These are phyloP conservation scores for Aethionema arabicum DNA, from an alignment of 345 rosid genomes.

Conservation along the genomic window DNA sequence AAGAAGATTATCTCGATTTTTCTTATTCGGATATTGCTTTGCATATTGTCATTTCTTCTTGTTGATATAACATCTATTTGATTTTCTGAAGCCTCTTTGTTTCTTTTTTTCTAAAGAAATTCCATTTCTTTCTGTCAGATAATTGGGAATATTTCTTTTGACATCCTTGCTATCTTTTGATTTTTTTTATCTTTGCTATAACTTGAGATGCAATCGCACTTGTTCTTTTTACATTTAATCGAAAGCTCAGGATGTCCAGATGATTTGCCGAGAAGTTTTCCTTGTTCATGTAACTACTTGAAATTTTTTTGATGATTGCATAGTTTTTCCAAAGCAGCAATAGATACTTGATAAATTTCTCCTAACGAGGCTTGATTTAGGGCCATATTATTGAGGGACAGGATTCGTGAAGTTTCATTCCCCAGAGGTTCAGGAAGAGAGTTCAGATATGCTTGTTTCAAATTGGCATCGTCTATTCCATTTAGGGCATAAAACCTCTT, in stretches of 20 bases:
- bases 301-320: too few species aligned
- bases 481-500: too few species aligned
- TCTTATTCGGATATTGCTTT: neutral
- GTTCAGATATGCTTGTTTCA: too few species aligned
- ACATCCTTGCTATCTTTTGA: neutral
- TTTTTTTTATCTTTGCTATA: neutral
- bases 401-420: too few species aligned
- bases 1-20: neutral
- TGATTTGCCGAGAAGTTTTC: neutral
- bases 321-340: too few species aligned
- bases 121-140: neutral
- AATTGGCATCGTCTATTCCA: too few species aligned
- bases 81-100: neutral
- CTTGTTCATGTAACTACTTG: too few species aligned
- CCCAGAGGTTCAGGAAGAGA: too few species aligned
- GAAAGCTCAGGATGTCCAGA: neutral
- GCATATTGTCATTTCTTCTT: neutral
- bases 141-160: neutral
- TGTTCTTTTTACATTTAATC: neutral
- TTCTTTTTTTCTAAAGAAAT: neutral
- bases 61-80: neutral
- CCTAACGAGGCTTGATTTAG: too few species aligned
- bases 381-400: too few species aligned
- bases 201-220: neutral
- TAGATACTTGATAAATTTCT: too few species aligned